Conservation (phyloP, 345 rosid genomes). For the Rhizophora apiculata region DNA sequence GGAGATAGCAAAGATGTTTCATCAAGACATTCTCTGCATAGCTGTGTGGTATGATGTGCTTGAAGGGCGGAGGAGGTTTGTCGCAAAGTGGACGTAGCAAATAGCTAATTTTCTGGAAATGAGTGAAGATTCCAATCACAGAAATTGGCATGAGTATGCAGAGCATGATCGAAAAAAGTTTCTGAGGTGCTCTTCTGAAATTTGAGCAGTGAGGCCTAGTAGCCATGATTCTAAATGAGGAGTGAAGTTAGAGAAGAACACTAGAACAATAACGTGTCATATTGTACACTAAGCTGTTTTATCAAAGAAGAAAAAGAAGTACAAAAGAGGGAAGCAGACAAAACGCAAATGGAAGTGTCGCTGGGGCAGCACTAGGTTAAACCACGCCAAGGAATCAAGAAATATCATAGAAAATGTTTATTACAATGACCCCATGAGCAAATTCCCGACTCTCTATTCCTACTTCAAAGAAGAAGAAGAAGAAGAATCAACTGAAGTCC, state of each 20-base stretch:
- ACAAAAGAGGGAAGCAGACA: no score
- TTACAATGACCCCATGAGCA: no score
- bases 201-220: slow-evolving; percentile 27
- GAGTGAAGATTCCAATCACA: slow-evolving; percentile 42
- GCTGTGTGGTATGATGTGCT: slow-evolving; percentile 65
- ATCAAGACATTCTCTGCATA: slow-evolving; percentile 87
- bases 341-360: no score
- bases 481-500: no score
- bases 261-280: no score
- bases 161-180: slow-evolving; percentile 27
- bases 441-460: no score
- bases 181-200: slow-evolving; percentile 39
- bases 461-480: no score
- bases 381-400: no score
- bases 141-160: slow-evolving; percentile 48
- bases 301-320: no score
- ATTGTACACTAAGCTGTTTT: no score
- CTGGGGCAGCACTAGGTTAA: no score
- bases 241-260: slow-evolving; percentile 1
- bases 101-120: slow-evolving; percentile 49
- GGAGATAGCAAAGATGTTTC: slow-evolving; percentile 73
- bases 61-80: slow-evolving; percentile 68
- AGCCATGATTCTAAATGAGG: slow-evolving; percentile 41
- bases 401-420: no score
- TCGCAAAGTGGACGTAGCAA: slow-evolving; percentile 88